Evolutionary conservation across 805 yeast genomes (phyloP), one percentile per base, ranked within the genome.

Genomic region (Metschnikowia similis): DNA sequence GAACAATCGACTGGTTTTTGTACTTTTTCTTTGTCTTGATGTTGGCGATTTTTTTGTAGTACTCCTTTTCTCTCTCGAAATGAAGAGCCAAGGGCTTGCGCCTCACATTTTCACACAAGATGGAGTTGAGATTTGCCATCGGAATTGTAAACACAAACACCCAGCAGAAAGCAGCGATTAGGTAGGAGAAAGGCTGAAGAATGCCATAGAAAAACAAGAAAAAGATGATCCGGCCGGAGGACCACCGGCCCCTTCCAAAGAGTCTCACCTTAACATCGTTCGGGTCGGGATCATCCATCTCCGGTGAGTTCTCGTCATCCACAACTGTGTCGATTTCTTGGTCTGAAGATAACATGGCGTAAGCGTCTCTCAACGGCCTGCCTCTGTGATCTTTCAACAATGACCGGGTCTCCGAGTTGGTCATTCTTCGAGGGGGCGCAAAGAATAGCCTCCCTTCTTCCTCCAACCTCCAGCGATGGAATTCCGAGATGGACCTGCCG

Each of bases 211-310:
- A 91, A 56, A 80, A 79, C 2, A 83, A 1, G 62, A 83, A 94
- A 61, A 89, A 92, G 10, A 84, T 62, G 27, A 92, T 76, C 55
- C 98, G 76, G 1, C 96, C 96, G 16, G 83, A 63, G 14, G 85
- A 83, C 98, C 98, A 94, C 56, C 82, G 72, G 35, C 98, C 98
- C 65, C 98, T 77, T 34, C 98, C 98, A 65, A 94, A 92, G 45
- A 82, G 73, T 51, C 98, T 77, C 21, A 66, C 64, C 65, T 72
- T 69, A 63, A 81, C 64, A 57, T 67, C 71, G 50, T 57, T 52
- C 6, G 47, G 36, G 21, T 59, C 63, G 38, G 34, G 55, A 41
- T 60, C 57, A 10, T 48, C 55, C 28, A 53, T 55, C 9, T 43
- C 47, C 16, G 58, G 46, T 8, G 40, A 43, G 6, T 43, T 52